Evolutionary conservation across 208 protist genomes (phyloP).

Genomic region (Angomonas ambiguus): DNA sequence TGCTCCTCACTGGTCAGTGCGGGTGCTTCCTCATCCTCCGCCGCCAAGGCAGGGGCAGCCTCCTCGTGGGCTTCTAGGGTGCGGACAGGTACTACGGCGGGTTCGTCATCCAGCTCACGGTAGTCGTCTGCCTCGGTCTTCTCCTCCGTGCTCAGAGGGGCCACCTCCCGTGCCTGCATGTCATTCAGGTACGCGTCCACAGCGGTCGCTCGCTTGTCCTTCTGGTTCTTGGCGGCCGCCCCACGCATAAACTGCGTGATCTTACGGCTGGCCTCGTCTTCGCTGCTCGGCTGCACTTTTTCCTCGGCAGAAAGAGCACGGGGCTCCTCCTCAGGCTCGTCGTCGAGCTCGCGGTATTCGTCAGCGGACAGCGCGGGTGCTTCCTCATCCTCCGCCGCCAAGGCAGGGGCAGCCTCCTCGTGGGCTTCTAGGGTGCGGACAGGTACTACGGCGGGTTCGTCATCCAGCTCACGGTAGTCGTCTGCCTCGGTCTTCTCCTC

Average conservation of each 20-base stretch:
- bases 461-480: not conserved
- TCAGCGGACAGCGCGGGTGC: slow-evolving; percentile 36
- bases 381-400: slow-evolving; percentile 36
- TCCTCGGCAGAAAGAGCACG: too few relatives aligned
- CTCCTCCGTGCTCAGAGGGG: not conserved
- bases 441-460: not conserved
- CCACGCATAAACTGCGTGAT: too few relatives aligned
- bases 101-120: not conserved
- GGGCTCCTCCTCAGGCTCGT: slow-evolving; percentile 31
- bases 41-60: not conserved
- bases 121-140: not conserved
- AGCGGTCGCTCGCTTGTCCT: not conserved
- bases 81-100: too few relatives aligned
- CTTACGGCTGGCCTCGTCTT: not conserved
- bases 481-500: not conserved
- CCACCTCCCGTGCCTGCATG: slow-evolving; percentile 7
- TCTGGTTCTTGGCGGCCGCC: too few relatives aligned
- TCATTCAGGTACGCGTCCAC: not conserved
- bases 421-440: not conserved
- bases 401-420: not conserved
- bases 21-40: not conserved
- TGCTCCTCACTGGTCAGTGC: not conserved
- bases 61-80: slow-evolving; percentile 1
- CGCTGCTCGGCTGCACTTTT: not conserved
- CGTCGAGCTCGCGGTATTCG: slow-evolving; percentile 38